phyloP scores from a whole-genome alignment of 1,284 basidiomycete species.

The Mycena citricolor region DNA sequence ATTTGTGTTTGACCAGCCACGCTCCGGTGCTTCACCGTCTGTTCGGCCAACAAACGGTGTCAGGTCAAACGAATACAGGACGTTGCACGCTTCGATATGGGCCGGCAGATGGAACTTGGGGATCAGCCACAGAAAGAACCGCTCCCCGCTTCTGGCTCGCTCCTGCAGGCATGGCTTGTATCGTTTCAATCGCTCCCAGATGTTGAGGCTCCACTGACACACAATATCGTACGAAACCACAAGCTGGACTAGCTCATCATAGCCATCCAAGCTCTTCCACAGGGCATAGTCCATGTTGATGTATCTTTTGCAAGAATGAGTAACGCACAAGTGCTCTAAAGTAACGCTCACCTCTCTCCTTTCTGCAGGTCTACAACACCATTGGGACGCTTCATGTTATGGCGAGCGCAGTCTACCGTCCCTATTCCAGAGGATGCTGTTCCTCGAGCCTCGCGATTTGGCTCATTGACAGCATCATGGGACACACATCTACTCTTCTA shows the following conservation, averaged over 20 bases:
- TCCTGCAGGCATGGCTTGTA: slow-evolving; percentile 13
- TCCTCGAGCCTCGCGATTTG: slow-evolving; percentile 2
- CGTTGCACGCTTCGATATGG: slow-evolving; percentile 24
- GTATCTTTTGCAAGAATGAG: slow-evolving; percentile 29
- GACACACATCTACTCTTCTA: slow-evolving; percentile 4
- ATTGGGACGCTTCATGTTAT: slow-evolving; percentile 11
- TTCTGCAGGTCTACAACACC: slow-evolving; percentile 8
- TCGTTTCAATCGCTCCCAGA: slow-evolving; percentile 5
- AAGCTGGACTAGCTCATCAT: slow-evolving; percentile 5
- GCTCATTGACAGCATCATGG: slow-evolving; percentile 4
- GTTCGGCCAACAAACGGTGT: slow-evolving; percentile 21
- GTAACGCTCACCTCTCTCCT: slow-evolving; percentile 8
- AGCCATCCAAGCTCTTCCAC: slow-evolving; percentile 21
- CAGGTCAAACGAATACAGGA: slow-evolving; percentile 27
- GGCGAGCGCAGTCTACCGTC: slow-evolving; percentile 6
- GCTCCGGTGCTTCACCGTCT: slow-evolving; percentile 31
- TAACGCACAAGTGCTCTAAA: no score
- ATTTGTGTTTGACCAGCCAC: slow-evolving; percentile 28
- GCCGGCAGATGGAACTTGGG: slow-evolving; percentile 27
- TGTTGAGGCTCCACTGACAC: slow-evolving; percentile 27
- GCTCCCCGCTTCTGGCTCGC: slow-evolving; percentile 3
- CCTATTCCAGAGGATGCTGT: slow-evolving; percentile 7
- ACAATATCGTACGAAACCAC: slow-evolving; percentile 35
- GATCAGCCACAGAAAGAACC: slow-evolving; percentile 11
- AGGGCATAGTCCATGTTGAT: slow-evolving; percentile 39